phyloP scores from a whole-genome alignment of 2,329 filamentous ascomycete species.

The Metarhizium guizhouense region DNA sequence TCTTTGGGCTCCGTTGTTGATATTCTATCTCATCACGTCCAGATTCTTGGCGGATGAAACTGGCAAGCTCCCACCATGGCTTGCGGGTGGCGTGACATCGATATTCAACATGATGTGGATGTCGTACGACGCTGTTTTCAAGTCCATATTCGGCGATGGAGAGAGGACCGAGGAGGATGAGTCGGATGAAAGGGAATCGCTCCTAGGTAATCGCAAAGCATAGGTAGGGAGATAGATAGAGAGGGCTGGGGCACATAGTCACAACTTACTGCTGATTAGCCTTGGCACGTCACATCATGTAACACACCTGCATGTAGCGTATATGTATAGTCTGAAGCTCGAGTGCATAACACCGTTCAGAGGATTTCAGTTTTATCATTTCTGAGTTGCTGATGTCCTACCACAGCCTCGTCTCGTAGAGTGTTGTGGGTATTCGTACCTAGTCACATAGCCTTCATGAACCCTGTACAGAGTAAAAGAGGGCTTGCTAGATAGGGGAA shows the following conservation, averaged over 20 bases:
- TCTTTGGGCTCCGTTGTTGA: constrained; percentile 47
- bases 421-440: no score
- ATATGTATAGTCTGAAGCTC: no score
- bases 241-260: neutral
- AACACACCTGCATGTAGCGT: no score
- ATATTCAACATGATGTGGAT: constrained; percentile 43
- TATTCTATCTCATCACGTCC: constrained; percentile 35
- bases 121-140: constrained; percentile 37
- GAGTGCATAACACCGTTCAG: no score
- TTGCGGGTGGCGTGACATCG: constrained; percentile 40
- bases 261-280: neutral
- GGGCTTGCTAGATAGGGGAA: no score
- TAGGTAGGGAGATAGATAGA: neutral
- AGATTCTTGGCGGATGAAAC: constrained; percentile 52
- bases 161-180: constrained; percentile 47
- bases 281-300: no score
- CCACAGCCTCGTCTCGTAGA: no score
- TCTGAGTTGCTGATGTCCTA: no score
- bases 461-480: no score
- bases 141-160: constrained; percentile 72
- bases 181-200: neutral
- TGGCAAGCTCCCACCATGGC: constrained; percentile 61
- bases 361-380: no score
- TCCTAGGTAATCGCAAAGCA: neutral
- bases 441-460: no score